Evolutionary conservation across 2,329 filamentous ascomycete species (phyloP), one percentile per base, ranked within the genome.

Genomic region (Lomentospora prolificans): DNA sequence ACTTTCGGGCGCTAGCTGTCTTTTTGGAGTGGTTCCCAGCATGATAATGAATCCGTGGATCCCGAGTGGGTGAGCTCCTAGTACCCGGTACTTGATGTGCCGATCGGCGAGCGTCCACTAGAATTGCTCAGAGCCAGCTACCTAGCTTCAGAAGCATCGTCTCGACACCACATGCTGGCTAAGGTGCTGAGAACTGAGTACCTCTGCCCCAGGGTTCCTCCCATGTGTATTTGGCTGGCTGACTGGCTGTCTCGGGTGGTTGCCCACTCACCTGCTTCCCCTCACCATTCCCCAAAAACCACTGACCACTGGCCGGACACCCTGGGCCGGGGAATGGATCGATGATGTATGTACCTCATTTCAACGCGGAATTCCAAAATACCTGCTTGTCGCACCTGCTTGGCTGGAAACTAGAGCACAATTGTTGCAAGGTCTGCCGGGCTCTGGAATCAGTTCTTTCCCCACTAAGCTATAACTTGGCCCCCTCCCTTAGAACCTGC

Each of bases 11-110:
- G 24, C 44, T 48, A 25, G 44, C 9, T 25, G 44, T 19, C 36
- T 41, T 41, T 41, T 41, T 14, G 36, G n/a, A 41, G 36, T 41
- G 36, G 36, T 41, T 41, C 36, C 19, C 36, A 17, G 36, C 36
- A 41, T 41, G 36, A 17, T 41, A 17, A 41, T 41, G 36, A 41
- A 41, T 41, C 44, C 22, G 44, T 48, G 17, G 44, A 22, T 48
- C 17, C 44, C 44, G 44, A 48, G 12, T 48, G 44, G 44, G 22
- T 46, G 36, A 48, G 44, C 17, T 25, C 24, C 44, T 22, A 22
- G 44, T 48, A 48, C 44, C 44, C 44, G 44, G 44, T 48, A 48
- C 44, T 48, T 48, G 44, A 25, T n/a, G 44, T 48, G 44, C 44
- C 44, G 19, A 41, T 41, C 36, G 19, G 19, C 19, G n/a, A 41